Evolutionary conservation across 2,329 filamentous ascomycete genomes (phyloP), one percentile per base, ranked within the genome.

Genomic region (Didymellaceae sp.): DNA sequence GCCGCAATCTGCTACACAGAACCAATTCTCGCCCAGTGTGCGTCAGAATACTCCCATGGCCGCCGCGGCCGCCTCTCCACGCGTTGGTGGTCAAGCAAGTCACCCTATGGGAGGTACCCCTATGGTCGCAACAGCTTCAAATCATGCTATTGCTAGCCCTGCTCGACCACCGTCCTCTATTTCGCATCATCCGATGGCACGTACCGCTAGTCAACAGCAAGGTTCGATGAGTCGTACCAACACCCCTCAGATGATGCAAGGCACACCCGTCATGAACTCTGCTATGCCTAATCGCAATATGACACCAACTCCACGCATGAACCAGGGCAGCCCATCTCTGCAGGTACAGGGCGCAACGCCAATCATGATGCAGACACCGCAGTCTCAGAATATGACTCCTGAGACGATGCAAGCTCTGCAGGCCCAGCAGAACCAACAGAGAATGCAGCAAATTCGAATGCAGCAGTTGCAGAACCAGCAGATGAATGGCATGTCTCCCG

Each of bases 11-110:
- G 66, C 66, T n/a, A 70, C 67, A 1, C 86, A 88, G 63, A 77
- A 82, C 13, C 80, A 83, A 4, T 85, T 84, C 1, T 86, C 89
- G n/a, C 89, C 89, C 2, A 68, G 77, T 25, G 66, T 75, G 7
- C 67, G 75, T 24, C 75, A 79, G 41, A 75, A 76, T 43, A 79
- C 78, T 7, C 77, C 77, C 11, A 75, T 78, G 70, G 71, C 63
- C 6, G 59, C 72, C 26, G 51, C 54, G 21, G 66, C 76, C n/a
- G 76, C 75, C 8, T 78, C 78, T 1, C 74, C 70, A 5, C 59
- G 75, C 53, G 66, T 76, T 33, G 61, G 67, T 17, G 60, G 62
- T 6, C 69, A 70, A 38, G 54, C 55, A 14, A 61, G 65, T n/a
- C 70, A 74, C 40, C 56, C 68, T 5, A 70, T 74, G 57, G 75